Percentiles rank a stretch among this genome's conserved stretches.
Evolutionary conservation across 495 filamentous ascomycete genomes (phyloP).

Genomic region (Diplogelasinospora grovesii): DNA sequence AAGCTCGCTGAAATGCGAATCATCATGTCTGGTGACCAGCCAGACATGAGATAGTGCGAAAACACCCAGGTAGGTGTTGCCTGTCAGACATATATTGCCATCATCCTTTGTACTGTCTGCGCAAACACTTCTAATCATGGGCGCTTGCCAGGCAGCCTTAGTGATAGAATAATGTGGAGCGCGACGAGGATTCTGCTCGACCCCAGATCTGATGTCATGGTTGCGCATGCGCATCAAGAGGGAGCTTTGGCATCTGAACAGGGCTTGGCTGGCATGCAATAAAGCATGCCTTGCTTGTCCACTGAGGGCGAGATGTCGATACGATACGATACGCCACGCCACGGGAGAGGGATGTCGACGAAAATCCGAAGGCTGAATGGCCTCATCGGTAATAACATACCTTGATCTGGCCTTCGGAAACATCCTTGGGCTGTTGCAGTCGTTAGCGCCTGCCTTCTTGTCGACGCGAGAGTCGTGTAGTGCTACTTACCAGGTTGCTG

Average conservation of each 20-base stretch:
- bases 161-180: constrained; percentile 30
- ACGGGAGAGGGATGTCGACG: constrained; percentile 42
- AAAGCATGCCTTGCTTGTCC: constrained; percentile 20
- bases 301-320: constrained; percentile 31
- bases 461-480: constrained; percentile 10
- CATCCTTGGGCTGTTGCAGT: constrained; percentile 71
- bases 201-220: constrained; percentile 30
- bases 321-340: constrained; percentile 36
- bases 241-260: constrained; percentile 31
- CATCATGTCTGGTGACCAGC: constrained; percentile 27
- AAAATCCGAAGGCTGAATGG: constrained; percentile 45
- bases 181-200: constrained; percentile 42
- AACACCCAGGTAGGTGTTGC: constrained; percentile 13
- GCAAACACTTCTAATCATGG: constrained; percentile 17
- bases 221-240: constrained; percentile 25
- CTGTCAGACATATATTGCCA: constrained; percentile 19
- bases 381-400: constrained; percentile 90
- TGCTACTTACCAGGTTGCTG: constrained; percentile 86
- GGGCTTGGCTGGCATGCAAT: constrained; percentile 15
- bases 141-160: constrained; percentile 50
- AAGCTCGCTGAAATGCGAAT: constrained; percentile 20
- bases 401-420: constrained; percentile 94
- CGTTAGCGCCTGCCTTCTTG: constrained; percentile 40
- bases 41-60: constrained; percentile 13
- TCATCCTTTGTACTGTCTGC: constrained; percentile 13